Conservation (phyloP, 164 flowering plant genomes). For the Piper longum region DNA sequence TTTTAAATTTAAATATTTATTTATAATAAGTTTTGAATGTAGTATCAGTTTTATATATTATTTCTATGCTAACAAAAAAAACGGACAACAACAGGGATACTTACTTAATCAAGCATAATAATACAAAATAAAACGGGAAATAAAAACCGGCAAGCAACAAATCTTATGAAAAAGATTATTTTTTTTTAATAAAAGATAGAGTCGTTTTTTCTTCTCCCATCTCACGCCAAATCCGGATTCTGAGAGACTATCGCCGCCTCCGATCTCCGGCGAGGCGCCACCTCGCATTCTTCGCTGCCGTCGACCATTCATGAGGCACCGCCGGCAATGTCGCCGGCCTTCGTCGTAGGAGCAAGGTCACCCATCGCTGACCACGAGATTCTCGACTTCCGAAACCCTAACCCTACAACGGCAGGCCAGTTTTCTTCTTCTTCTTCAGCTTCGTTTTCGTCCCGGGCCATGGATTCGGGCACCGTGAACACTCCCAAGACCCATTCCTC, state of each 20-base stretch:
- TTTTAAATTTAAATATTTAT: too few relatives aligned
- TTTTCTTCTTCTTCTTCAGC: conserved; percentile 5
- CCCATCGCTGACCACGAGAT: background rate
- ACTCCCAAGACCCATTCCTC: conserved; percentile 1
- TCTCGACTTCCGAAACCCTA: conserved; percentile 14
- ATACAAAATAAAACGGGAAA: too few relatives aligned
- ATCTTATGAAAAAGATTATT: too few relatives aligned
- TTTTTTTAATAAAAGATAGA: too few relatives aligned
- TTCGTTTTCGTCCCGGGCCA: conserved; percentile 1
- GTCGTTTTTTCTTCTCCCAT: too few relatives aligned
- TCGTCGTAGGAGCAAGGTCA: conserved; percentile 7
- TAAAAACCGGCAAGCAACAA: too few relatives aligned
- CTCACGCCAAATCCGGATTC: background rate
- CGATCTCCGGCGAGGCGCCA: background rate
- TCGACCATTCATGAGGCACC: background rate
- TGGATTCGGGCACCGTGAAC: conserved; percentile 2
- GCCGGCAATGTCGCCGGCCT: conserved; percentile 13
- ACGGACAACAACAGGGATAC: too few relatives aligned
- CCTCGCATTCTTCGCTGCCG: background rate
- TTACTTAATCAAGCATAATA: too few relatives aligned
- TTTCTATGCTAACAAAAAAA: too few relatives aligned
- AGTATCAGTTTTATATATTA: too few relatives aligned
- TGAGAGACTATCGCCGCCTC: background rate
- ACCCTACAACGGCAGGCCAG: conserved; percentile 17
- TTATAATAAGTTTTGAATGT: too few relatives aligned